phyloP scores from a whole-genome alignment of 75 land plant species.

The Cunninghamia lanceolata region DNA sequence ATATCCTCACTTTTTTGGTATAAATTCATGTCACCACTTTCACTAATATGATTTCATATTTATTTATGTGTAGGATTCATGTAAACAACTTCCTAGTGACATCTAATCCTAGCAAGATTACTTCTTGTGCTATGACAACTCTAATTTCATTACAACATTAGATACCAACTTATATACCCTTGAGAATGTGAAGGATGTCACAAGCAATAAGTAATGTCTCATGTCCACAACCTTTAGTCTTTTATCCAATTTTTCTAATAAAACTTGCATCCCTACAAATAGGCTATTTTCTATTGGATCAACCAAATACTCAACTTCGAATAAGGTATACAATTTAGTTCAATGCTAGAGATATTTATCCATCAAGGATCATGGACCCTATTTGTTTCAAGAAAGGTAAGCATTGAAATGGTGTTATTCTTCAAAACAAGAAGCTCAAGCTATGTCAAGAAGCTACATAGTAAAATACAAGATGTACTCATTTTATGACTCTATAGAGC shows the following conservation, averaged over 20 bases:
- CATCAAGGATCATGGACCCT: neutral
- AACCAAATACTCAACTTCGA: neutral
- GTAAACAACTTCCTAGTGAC: neutral
- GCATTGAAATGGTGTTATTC: neutral
- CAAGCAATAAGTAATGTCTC: neutral
- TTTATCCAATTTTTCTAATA: neutral
- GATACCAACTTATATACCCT: neutral
- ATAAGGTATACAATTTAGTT: neutral
- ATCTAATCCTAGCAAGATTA: too few relatives aligned
- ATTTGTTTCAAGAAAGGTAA: neutral
- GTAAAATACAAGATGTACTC: neutral
- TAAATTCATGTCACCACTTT: too few relatives aligned
- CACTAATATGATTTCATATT: too few relatives aligned
- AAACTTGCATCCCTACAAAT: neutral
- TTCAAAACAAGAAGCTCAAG: neutral
- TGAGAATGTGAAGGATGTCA: neutral
- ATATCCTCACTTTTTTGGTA: too few relatives aligned
- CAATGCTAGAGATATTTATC: neutral
- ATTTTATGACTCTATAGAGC: neutral
- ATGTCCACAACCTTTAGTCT: neutral
- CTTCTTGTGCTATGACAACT: slow-evolving; percentile 11
- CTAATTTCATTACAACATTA: neutral
- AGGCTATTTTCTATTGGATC: neutral
- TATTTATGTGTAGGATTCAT: neutral
- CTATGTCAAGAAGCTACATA: neutral